Evolutionary conservation across 1,139 yeast species (phyloP), one percentile per base, ranked within the genome.

Genomic region (Nakaseomyces delphensis): DNA sequence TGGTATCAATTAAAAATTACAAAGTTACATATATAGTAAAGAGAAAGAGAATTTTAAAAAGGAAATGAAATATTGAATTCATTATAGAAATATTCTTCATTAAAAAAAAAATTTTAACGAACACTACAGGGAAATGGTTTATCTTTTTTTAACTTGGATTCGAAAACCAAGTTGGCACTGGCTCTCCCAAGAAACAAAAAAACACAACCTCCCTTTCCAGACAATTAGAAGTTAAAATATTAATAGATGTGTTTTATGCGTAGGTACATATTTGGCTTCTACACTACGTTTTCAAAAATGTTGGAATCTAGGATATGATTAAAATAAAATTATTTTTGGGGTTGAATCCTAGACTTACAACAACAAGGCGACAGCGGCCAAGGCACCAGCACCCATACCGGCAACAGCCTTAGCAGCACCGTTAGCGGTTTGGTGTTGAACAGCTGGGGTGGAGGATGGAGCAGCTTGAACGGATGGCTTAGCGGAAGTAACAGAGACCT

Each of bases 351-450:
- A 28, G 8, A 25, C 30, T 32, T 24, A 39, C 30, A 39, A 39
- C 21, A 32, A 31, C 31, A 32, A 23, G 16, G 41, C 41, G 19
- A 27, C 41, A 18, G 41, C 41, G 15, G 37, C 41, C 18, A 43
- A 30, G 20, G 30, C 41, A 24, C 36, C 39, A 14, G 43, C 42
- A 41, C 46, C 46, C 37, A 43, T 31, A 32, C 45, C 46, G 19
- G 42, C 33, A 32, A 37, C 38, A 14, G 39, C 32, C 33, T 30
- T 37, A 21, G 30, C 41, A 19, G 36, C 41, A 25, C 41, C 41
- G 31, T 39, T 39, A 8, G 19, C 41, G 25, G 41, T 39, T 39
- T 39, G 41, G 27, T 31, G 30, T 23, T 31, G 30, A 23, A 39
- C 27, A 13, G 35, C 31, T 15, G 28, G 23, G n/a, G 27, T n/a